Evolutionary conservation across 176 grass and related monocot species (phyloP), one percentile per base, ranked within the genome.

Genomic region (Chrysopogon serrulatus): DNA sequence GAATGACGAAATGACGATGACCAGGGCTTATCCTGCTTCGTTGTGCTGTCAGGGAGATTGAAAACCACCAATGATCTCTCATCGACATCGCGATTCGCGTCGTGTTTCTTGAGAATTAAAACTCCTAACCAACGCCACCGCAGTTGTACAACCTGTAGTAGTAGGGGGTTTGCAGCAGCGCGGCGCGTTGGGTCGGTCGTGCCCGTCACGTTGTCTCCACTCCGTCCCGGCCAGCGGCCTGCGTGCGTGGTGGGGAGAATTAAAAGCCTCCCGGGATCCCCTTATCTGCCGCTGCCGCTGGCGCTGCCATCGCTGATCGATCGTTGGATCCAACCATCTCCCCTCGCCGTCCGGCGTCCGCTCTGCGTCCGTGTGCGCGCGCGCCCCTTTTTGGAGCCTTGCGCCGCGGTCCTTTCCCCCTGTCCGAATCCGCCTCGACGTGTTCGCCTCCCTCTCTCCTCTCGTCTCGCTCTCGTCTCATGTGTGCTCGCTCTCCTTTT

Each of bases 151-250:
- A 42, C 71, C 73, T 39, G 65, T 51, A 27, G 42, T 9, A n/a
- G 71, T 35, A 32, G 12, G 26, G 14, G 18, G 2, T 19, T 66
- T n/a, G n/a, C n/a, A n/a, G 43, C 85, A 35, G 16, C 45, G 32
- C 76, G 37, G 68, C 79, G 24, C 16, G 5, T 51, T 54, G 8
- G 48, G 75, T 88, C 83, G 48, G 75, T 88, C 83, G 91, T 96
- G 91, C 44, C 73, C 18, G 54, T 87, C 94, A 93, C 88, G 94
- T 89, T 79, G 85, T 76, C 86, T 77, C 94, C 88, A 90, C 91
- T 77, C 62, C 77, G 77, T 35, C 60, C 15, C 35, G 0, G 5
- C 37, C 23, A 1, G 5, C 4, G 2, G 13, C 17, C 21, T 23
- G 5, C 19, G 5, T 2, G 5, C 10, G 26, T 6, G 51, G 65